Conservation (phyloP, 345 rosid genomes). For the Acer campestre region DNA sequence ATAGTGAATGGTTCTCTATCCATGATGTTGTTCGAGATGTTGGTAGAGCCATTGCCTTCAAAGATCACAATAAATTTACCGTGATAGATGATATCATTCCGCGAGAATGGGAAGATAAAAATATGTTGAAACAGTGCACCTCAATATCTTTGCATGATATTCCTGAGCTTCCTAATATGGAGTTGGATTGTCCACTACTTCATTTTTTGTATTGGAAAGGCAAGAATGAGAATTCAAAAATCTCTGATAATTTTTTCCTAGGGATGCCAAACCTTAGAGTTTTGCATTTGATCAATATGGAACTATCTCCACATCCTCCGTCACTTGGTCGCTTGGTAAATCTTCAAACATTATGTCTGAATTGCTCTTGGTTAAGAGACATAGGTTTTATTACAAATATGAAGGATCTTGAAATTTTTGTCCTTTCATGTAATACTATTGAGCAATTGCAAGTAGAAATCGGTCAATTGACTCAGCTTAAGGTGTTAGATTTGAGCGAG, state of each 20-base stretch:
- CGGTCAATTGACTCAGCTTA: conserved; percentile 10
- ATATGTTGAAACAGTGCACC: neutral
- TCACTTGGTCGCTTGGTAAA: conserved; percentile 1
- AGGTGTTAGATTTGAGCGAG: conserved; percentile 5
- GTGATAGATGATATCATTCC: neutral
- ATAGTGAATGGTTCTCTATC: neutral
- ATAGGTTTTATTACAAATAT: neutral
- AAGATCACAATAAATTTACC: neutral
- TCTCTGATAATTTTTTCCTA: conserved; percentile 20
- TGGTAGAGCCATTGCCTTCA: conserved; percentile 17
- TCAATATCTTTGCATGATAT: neutral
- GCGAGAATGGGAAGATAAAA: neutral
- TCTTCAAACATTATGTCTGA: conserved; percentile 25
- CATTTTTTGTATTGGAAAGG: neutral
- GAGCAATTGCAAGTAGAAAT: conserved; percentile 23
- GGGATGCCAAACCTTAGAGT: conserved; percentile 27
- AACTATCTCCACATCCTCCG: neutral
- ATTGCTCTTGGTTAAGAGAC: neutral
- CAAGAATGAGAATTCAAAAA: rapidly evolving
- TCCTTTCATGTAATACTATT: neutral
- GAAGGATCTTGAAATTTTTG: conserved; percentile 18
- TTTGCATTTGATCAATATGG: neutral
- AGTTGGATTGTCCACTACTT: conserved; percentile 21
- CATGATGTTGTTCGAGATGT: conserved; percentile 31
- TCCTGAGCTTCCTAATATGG: neutral